Evolutionary conservation across 768 basidiomycete species (phyloP), one percentile per base, ranked within the genome.

Genomic region (Calocybe cyanea): DNA sequence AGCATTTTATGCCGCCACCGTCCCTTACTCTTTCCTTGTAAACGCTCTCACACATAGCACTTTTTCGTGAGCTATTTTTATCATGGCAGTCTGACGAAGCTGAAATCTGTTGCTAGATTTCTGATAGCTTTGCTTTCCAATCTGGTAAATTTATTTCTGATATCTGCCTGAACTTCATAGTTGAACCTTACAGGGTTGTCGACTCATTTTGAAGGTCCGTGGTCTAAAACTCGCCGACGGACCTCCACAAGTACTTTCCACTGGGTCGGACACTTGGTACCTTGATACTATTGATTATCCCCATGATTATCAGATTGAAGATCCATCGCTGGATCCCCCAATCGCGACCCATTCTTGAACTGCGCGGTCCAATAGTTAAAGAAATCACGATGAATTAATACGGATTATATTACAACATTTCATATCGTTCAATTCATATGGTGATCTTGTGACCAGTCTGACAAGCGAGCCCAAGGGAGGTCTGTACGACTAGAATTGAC

Each of bases 61-160:
- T 18, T 48, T 52, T 37, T 20, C 38, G 51, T 52, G 20, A 21
- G 51, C 46, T 2, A 9, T 18, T 25, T 37, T 32, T 2, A 7
- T 19, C 37, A n/a, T 7, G 19, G 11, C 11, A 28, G 25, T 6
- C 25, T 6, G 5, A 28, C 6, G 5, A 11, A 28, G 25, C 6
- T 28, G 5, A 6, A 11, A 28, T 11, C n/a, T n/a, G 25, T 5
- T 11, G 15, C 32, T 39, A 54, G 52, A n/a, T 33, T 54, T 11
- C 4, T 50, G 20, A 50, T 50, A n/a, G 15, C 49, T 6, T 25
- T 54, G 18, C 35, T 54, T 23, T 50, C 49, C 4, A 38, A 43
- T 17, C 19, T 50, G 17, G 52, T 54, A 21, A 38, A 38, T 6
- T 6, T 41, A 9, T 21, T 10, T 15, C 14, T 21, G 31, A n/a